Base-by-base conservation (phyloP, 139 green algal species). In the Closterium sp. region DNA sequence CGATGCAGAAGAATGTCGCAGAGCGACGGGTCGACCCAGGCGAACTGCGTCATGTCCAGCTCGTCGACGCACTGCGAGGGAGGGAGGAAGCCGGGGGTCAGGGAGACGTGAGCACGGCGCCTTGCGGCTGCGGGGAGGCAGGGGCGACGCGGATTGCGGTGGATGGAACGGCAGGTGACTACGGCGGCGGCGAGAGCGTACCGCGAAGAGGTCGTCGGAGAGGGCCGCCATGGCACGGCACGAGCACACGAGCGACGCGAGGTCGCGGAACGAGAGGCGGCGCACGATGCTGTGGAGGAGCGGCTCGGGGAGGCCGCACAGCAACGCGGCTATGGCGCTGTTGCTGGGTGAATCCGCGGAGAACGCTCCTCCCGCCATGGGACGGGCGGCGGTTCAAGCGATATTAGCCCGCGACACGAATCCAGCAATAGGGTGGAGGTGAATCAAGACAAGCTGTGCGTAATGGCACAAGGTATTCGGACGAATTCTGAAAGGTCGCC, bases 41-140 rank as follows among this genome's bases (percentile, higher is more conserved):
- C 84, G 84, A 87, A 87, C 31, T 33, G 31, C 84, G 32, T 33
- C 84, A 87, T 87, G 84, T 87, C 84, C 31, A 87, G 23, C 43
- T 69, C 43, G 43, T 69, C 43, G 10, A 69, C 43, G 43, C 43
- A 25, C 43, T 69, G 43, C 43, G 43, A 69, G 9, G 43, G 43
- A 69, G n/a, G n/a, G n/a, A n/a, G n/a, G n/a, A n/a, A n/a, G n/a
- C n/a, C n/a, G n/a, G n/a, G n/a, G n/a, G n/a, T n/a, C n/a, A n/a
- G n/a, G n/a, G n/a, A n/a, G n/a, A n/a, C n/a, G 43, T 69, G 1
- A 69, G 12, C 43, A 69, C 23, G 43, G 43, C 43, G 43, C 9
- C 43, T 12, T 28, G 43, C n/a, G n/a, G n/a, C n/a, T n/a, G n/a
- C n/a, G n/a, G n/a, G n/a, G n/a, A 69, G 12, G 43, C 5, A 16